Evolutionary conservation across 306 rosid genomes (phyloP).

Genomic region (Lupinus albus): DNA sequence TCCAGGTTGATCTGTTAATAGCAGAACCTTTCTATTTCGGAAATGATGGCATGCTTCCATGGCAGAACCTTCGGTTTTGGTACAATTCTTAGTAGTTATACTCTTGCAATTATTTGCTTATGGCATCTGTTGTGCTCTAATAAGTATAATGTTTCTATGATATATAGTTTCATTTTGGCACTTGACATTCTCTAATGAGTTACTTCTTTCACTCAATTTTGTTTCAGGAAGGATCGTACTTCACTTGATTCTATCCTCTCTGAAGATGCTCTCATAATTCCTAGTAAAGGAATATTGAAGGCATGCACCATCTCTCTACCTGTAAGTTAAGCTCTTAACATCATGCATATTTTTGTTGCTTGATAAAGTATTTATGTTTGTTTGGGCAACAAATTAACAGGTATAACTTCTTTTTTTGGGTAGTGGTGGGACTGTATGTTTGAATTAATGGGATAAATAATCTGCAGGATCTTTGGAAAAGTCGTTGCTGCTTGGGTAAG

Average conservation of each 20-base stretch:
- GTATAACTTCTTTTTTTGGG: neutral
- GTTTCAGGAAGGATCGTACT: constrained; percentile 73
- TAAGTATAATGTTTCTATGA: neutral
- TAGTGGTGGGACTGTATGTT: constrained; percentile 6
- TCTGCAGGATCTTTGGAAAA: constrained; percentile 84
- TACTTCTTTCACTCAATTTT: constrained; percentile 29
- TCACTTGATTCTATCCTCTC: constrained; percentile 62
- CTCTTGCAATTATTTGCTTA: constrained; percentile 28
- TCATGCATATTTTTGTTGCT: neutral
- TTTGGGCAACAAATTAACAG: neutral
- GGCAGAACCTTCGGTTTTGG: constrained; percentile 95
- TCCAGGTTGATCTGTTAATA: constrained; percentile 76
- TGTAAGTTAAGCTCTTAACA: constrained; percentile 51
- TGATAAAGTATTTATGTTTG: constrained; percentile 5
- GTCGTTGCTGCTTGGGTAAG: constrained; percentile 66
- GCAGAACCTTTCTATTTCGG: constrained; percentile 91
- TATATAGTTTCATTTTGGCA: constrained; percentile 25
- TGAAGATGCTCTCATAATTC: constrained; percentile 69
- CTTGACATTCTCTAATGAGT: neutral
- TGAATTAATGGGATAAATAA: constrained; percentile 31
- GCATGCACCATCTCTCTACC: constrained; percentile 86
- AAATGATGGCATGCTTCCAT: constrained; percentile 79
- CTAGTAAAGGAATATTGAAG: constrained; percentile 73
- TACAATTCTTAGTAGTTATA: constrained; percentile 42
- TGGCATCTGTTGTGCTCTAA: constrained; percentile 25